A percentile compares a stretch with the other conserved stretches of the same genome.
phyloP scores from a whole-genome alignment of 31 red algal species.

The Bonnemaisonia californica region DNA sequence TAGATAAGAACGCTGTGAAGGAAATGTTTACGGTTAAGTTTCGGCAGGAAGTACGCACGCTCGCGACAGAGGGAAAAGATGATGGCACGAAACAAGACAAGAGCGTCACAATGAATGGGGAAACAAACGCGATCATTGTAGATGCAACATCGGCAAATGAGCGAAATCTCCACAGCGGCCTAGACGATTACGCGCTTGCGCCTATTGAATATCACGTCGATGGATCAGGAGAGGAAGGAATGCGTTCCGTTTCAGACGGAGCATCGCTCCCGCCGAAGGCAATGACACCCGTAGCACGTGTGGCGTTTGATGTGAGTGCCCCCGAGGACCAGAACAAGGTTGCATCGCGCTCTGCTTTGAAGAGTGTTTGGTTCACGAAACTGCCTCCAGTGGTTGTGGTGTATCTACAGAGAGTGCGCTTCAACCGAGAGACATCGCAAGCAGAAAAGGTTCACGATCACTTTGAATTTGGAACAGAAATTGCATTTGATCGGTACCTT shows the following conservation, averaged over 20 bases:
- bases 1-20: conserved; percentile 53
- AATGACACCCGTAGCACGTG: neutral
- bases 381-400: conserved; percentile 83
- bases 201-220: conserved; percentile 65
- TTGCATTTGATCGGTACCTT: conserved; percentile 86
- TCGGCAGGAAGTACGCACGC: conserved; percentile 51
- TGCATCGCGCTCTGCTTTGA: conserved; percentile 26
- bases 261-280: neutral
- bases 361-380: conserved; percentile 78
- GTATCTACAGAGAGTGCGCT: conserved; percentile 83
- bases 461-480: conserved; percentile 63
- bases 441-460: conserved; percentile 89
- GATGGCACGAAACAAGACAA: conserved; percentile 28
- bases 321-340: neutral
- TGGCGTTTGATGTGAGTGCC: neutral
- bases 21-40: conserved; percentile 74
- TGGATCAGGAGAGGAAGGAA: neutral
- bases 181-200: conserved; percentile 83
- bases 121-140: conserved; percentile 88
- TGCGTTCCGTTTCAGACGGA: neutral
- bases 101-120: conserved; percentile 29
- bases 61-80: neutral
- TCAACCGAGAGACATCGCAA: conserved; percentile 68
- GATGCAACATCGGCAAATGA: conserved; percentile 72
- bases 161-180: conserved; percentile 75